Conservation (phyloP, 352 stramenopile genomes). For the Pythium biforme region DNA sequence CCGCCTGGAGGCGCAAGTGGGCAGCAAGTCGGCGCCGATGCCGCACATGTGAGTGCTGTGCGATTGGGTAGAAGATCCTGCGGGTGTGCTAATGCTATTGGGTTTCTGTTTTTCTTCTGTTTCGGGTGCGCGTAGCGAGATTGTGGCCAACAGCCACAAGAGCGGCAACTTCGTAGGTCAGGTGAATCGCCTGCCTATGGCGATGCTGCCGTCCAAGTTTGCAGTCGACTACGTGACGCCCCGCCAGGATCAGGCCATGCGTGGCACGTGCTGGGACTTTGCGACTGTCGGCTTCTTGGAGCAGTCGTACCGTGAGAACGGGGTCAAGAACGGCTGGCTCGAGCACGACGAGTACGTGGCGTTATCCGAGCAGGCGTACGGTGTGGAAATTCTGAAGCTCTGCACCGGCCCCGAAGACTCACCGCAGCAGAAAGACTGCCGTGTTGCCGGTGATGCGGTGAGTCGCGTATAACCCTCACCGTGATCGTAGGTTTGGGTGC, state of each 20-base stretch:
- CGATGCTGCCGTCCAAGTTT: conserved; percentile 76
- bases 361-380: conserved; percentile 81
- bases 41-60: conserved; percentile 7
- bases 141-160: conserved; percentile 21
- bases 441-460: conserved; percentile 63
- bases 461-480: not conserved
- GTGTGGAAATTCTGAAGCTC: conserved; percentile 65
- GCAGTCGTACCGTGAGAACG: conserved; percentile 73
- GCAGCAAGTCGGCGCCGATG: conserved; percentile 11
- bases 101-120: too few species aligned
- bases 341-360: conserved; percentile 67
- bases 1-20: conserved; percentile 40
- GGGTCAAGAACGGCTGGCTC: conserved; percentile 66
- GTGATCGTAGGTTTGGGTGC: not conserved
- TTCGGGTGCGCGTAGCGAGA: too few species aligned
- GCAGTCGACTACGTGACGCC: conserved; percentile 76
- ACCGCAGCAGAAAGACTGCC: conserved; percentile 64
- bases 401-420: conserved; percentile 64
- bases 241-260: conserved; percentile 68
- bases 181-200: conserved; percentile 54
- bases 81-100: not conserved
- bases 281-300: conserved; percentile 76
- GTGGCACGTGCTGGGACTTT: conserved; percentile 84
- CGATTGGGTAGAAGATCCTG: not conserved
- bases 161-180: conserved; percentile 25